phyloP scores from a whole-genome alignment of 2,329 filamentous ascomycete genomes.

The Emergomyces pasteurianus region DNA sequence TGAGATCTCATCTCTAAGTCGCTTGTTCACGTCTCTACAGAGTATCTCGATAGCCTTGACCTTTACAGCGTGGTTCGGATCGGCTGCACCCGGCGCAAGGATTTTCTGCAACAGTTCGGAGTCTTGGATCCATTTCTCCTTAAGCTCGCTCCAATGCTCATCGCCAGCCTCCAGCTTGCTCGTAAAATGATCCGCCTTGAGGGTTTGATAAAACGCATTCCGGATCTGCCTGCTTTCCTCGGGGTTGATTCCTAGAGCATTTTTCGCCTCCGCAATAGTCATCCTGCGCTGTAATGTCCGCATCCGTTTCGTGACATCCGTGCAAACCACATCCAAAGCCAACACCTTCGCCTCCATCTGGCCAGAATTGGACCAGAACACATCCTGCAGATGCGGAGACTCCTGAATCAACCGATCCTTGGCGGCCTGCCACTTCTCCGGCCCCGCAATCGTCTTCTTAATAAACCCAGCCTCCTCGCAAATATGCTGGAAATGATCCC shows the following conservation, averaged over 20 bases:
- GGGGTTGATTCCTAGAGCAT: constrained; percentile 55
- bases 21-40: constrained; percentile 66
- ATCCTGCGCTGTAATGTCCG: constrained; percentile 53
- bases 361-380: constrained; percentile 48
- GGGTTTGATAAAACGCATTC: constrained; percentile 51
- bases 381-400: constrained; percentile 49
- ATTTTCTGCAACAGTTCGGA: constrained; percentile 45
- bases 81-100: constrained; percentile 39
- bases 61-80: constrained; percentile 44
- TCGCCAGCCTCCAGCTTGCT: constrained; percentile 62
- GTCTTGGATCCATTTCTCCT: constrained; percentile 52
- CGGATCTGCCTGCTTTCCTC: constrained; percentile 56
- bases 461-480: constrained; percentile 55
- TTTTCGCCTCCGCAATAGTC: constrained; percentile 64
- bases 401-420: constrained; percentile 57
- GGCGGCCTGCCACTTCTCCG: constrained; percentile 59
- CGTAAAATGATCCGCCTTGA: constrained; percentile 55
- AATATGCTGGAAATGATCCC: constrained; percentile 57
- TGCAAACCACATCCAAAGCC: constrained; percentile 67
- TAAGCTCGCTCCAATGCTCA: constrained; percentile 60
- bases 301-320: constrained; percentile 71
- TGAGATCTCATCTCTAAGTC: constrained; percentile 55
- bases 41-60: constrained; percentile 57
- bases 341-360: constrained; percentile 51
- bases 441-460: constrained; percentile 65